Evolutionary conservation across 139 green algal genomes (phyloP), one percentile per base, ranked within the genome.

Genomic region (Chlorella sorokiniana): DNA sequence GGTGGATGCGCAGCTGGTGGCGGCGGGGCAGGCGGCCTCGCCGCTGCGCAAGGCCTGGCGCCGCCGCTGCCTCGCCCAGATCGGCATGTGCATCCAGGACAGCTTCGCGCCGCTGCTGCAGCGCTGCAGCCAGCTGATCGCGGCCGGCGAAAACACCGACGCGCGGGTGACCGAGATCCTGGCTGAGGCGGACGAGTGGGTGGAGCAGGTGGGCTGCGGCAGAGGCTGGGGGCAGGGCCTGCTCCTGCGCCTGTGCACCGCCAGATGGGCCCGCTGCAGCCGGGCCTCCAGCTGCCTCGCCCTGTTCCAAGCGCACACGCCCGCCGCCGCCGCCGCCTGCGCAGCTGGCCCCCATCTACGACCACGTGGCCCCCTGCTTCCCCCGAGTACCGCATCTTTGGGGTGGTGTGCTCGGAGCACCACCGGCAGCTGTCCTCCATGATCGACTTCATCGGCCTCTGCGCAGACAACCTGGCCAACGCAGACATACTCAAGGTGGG

Each of bases 301-400:
- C 41, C 7, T n/a, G 11, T 38, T 52, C 40, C 14, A 2, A 9
- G 8, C 64, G 48, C 48, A 56, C 2, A 48, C 18, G 8, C 40
- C 18, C 40, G 35, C 3, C 67, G 10, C 25, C 3, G 25, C 23
- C 67, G 10, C 37, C 35, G 4, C 0, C 35, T 31, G 33, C 20
- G 61, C 73, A 89, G 77, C 82, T 94, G 69, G 84, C 88, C 0
- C 87, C 90, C 65, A 87, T 89, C 20, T 95, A 93, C 70, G 91
- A 96, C 83, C 90, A 89, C 61, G 93, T 96, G 54, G 69, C 80
- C 2, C 89, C 91, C 48, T 97, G 94, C 88, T 97, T 97, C 79
- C 94, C 94, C 92, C 20, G 79, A 86, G 67, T 98, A 96, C 83
- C 73, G 87, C 67, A 89, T 98, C 41, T 96, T 98, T 63, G 45